Base-by-base conservation (phyloP, 257 asterid genomes). In the Paraleonurus japonicus region DNA sequence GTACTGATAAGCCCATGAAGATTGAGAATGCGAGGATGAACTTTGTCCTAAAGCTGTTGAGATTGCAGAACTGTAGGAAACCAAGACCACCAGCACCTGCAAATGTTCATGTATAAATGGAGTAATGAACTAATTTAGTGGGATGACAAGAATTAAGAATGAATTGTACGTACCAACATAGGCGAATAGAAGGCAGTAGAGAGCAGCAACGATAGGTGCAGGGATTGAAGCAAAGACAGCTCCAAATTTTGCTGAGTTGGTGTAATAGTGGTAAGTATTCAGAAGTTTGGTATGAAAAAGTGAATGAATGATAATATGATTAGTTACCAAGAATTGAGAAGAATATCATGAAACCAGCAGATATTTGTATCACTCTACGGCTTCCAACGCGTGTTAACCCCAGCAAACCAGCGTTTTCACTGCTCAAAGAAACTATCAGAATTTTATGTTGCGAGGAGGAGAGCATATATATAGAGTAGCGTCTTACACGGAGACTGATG, bases 201-300 rank as follows among this genome's bases (percentile, higher is more conserved):
- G 70, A 16, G 96, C 99, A 70, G 99, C 98, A 47, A 95, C 59
- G 6, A 95, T 95, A 3, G 99, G 94, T 45, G 95, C 86, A 16
- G 99, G 99, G 67, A 92, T 89, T 45, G 99, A 95, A 60, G 99
- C 98, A 72, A 95, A 95, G 53, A 95, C 92, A 33, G 98, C 99
- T 76, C 98, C 99, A 37, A 92, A 95, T 84, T 95, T 95, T 41
- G 93, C 99, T 92, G 88, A 62, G 51, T 30, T 35, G 45, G 28
- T 24, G 24, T 23, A 48, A 22, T 30, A 47, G 41, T 5, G 1
- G 37, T 48, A 6, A 73, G 62, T 15, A 28, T 17, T 67, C 26
- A 45, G 19, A 33, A 50, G 11, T 11, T 24, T 35, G 32, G n/a
- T 5, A 70, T 11, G 37, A 24, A 28, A 33, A 35, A 27, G 39